A percentile compares a stretch with the other conserved stretches of the same genome.
These are phyloP conservation scores for Chrysosporium queenslandicum DNA, from an alignment of 2,329 filamentous ascomycete species.

Conservation along the genomic window DNA sequence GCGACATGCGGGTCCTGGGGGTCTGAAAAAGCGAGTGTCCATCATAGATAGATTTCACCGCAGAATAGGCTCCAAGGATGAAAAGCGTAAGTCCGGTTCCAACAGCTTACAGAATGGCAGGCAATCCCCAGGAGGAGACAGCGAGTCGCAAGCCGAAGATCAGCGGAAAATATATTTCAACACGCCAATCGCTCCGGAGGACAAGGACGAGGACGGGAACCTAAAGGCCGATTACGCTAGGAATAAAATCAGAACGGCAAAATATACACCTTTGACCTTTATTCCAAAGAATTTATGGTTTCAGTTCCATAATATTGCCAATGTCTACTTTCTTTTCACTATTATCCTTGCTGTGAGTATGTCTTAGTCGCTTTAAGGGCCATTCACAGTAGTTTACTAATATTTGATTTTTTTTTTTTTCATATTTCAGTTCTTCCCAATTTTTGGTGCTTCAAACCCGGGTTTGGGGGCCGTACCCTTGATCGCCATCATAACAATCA, in stretches of 20 bases:
- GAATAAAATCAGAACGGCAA: conserved; percentile 96
- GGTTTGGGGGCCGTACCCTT: conserved; percentile 82
- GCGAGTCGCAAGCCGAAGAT: conserved; percentile 20
- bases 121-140: conserved; percentile 1
- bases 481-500: conserved; percentile 82
- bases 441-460: conserved; percentile 86
- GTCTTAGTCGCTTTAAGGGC: too few relatives aligned
- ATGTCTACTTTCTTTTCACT: conserved; percentile 94
- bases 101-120: conserved; percentile 28
- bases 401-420: conserved; percentile 15
- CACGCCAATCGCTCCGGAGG: conserved; percentile 60
- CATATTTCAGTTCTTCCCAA: conserved; percentile 69
- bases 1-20: conserved; percentile 65
- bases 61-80: conserved; percentile 53
- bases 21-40: conserved; percentile 67
- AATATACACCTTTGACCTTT: conserved; percentile 93
- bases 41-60: conserved; percentile 68
- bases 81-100: conserved; percentile 50
- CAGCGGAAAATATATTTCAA: conserved; percentile 72
- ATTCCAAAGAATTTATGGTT: conserved; percentile 94
- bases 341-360: conserved; percentile 82
- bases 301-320: conserved; percentile 97
- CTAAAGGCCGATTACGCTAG: conserved; percentile 61
- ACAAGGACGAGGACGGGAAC: conserved; percentile 70
- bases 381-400: too few relatives aligned